Evolutionary conservation across 805 yeast species (phyloP).

Genomic region (Zygosaccharomyces rouxii): DNA sequence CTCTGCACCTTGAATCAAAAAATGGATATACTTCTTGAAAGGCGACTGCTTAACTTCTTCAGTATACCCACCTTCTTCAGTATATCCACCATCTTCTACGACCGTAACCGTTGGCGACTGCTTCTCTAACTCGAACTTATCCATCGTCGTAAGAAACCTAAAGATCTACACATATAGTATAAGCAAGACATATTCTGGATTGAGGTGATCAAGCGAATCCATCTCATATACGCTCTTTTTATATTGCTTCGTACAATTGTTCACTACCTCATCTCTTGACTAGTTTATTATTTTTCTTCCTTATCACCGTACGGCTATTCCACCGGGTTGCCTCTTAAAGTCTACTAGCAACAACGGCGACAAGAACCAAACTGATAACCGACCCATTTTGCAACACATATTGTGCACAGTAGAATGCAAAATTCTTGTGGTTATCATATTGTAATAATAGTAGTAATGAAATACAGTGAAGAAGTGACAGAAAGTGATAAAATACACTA

Average conservation of each 20-base stretch:
- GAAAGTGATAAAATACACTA: background rate
- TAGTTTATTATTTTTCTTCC: background rate
- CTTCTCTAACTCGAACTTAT: slow-evolving; percentile 9
- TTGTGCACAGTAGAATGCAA: background rate
- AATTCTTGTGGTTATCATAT: background rate
- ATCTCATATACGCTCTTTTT: background rate
- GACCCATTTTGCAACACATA: background rate
- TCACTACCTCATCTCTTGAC: background rate
- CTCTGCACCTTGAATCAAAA: slow-evolving; percentile 42
- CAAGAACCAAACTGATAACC: background rate
- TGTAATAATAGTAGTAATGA: too few species aligned
- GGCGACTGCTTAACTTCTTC: slow-evolving; percentile 17
- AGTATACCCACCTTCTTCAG: slow-evolving; percentile 13
- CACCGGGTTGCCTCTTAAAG: background rate
- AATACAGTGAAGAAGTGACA: too few species aligned
- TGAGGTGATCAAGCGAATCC: background rate
- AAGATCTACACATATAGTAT: too few species aligned
- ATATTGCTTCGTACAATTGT: background rate
- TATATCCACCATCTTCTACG: slow-evolving; percentile 1
- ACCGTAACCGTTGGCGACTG: slow-evolving; percentile 6
- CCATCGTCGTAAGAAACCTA: background rate
- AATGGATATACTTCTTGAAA: slow-evolving; percentile 21
- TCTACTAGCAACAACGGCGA: background rate
- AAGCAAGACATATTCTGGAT: background rate
- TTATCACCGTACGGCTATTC: background rate